These are phyloP conservation scores for Drosera capensis DNA, from an alignment of 148 eudicot genomes.

Conservation along the genomic window DNA sequence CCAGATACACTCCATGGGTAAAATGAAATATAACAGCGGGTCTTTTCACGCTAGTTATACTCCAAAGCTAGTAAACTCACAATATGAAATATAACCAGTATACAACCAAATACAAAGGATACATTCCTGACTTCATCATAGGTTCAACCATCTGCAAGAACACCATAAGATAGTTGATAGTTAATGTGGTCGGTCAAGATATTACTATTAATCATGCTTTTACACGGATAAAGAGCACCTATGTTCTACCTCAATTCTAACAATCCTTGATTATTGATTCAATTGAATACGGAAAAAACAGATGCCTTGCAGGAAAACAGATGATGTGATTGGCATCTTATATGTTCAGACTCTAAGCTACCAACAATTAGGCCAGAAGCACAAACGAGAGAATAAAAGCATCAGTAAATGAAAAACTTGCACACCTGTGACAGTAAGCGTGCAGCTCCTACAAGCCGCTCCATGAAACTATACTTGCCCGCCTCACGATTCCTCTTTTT, in stretches of 20 bases:
- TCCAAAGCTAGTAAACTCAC: no score
- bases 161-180: conserved; percentile 11
- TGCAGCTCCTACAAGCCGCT: conserved; percentile 69
- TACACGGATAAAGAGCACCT: no score
- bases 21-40: not conserved
- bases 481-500: conserved; percentile 41
- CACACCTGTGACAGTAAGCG: conserved; percentile 72
- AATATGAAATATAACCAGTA: not conserved
- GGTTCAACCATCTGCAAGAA: conserved; percentile 84
- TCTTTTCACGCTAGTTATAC: not conserved
- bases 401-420: not conserved
- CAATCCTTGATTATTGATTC: not conserved
- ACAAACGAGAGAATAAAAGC: no score
- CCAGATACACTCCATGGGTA: not conserved
- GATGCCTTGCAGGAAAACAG: not conserved
- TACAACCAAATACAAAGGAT: conserved; percentile 32
- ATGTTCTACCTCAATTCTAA: no score
- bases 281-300: not conserved
- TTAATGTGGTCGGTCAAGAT: not conserved
- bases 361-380: no score
- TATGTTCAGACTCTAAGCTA: no score
- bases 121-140: conserved; percentile 80
- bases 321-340: no score
- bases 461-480: conserved; percentile 54
- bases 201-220: no score